A percentile compares a stretch with the other conserved stretches of the same genome.
Conservation (phyloP, 179 eudicot genomes). For the Beta macrorhiza region DNA sequence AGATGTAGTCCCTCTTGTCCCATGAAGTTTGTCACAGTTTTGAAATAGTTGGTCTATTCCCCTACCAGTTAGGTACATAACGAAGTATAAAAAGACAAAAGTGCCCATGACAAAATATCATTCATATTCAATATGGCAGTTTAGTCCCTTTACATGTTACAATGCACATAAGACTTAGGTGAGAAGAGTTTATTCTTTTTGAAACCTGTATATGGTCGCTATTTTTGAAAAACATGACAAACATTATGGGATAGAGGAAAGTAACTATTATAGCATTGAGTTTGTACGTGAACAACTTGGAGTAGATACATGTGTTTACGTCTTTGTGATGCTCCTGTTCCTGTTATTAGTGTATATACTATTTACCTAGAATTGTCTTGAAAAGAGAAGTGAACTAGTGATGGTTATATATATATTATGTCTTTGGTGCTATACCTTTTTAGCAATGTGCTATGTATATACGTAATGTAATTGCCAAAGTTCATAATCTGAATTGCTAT, state of each 20-base stretch:
- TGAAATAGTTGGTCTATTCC: too few relatives aligned
- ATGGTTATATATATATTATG: too few relatives aligned
- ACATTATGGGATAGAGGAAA: neutral
- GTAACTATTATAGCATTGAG: neutral
- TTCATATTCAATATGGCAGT: too few relatives aligned
- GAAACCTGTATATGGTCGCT: neutral
- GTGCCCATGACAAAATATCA: too few relatives aligned
- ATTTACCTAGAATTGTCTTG: neutral
- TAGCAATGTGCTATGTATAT: neutral
- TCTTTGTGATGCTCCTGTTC: neutral
- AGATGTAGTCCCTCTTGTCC: neutral
- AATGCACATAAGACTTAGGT: too few relatives aligned
- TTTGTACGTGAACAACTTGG: neutral
- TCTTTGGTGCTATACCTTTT: neutral
- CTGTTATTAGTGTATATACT: neutral
- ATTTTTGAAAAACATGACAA: neutral
- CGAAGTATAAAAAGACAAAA: too few relatives aligned
- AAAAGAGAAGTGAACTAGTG: neutral
- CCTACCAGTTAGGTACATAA: too few relatives aligned
- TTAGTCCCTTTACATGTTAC: too few relatives aligned
- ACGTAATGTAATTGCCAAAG: neutral
- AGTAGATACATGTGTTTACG: neutral
- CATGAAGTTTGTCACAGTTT: constrained; percentile 3
- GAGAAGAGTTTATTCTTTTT: neutral
- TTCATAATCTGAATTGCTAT: neutral